Evolutionary conservation across 2,329 filamentous ascomycete species (phyloP).

Genomic region (Tolypocladium ophioglossoides): DNA sequence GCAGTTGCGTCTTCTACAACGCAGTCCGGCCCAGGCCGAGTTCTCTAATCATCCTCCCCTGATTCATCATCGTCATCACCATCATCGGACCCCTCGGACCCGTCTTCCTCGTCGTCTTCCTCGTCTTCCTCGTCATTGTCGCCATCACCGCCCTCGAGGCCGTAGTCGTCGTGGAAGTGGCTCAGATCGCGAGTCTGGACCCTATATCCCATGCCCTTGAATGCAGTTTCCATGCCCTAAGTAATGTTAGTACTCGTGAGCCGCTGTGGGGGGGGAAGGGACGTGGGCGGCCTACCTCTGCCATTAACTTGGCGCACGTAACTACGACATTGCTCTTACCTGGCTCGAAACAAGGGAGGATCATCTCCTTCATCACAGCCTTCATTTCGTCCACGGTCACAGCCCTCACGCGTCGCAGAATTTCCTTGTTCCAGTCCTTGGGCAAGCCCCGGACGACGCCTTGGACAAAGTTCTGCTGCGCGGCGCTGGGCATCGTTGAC

Average conservation of each 20-base stretch:
- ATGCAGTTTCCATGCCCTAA: constrained; percentile 65
- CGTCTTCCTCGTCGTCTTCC: constrained; percentile 15
- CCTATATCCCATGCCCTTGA: constrained; percentile 68
- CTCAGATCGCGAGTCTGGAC: constrained; percentile 63
- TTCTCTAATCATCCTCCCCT: background rate
- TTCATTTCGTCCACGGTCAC: constrained; percentile 71
- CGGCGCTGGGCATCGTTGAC: constrained; percentile 72
- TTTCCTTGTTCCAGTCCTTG: constrained; percentile 65
- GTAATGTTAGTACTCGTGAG: constrained; percentile 4
- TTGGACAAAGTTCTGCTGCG: constrained; percentile 71
- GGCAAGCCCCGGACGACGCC: constrained; percentile 68
- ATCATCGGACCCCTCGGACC: constrained; percentile 1
- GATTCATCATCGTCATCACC: constrained; percentile 1
- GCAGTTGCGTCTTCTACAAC: background rate
- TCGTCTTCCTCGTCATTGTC: constrained; percentile 40
- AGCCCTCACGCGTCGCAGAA: constrained; percentile 65
- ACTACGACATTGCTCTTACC: constrained; percentile 76
- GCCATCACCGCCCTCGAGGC: constrained; percentile 58
- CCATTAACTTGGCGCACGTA: constrained; percentile 77
- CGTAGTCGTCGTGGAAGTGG: constrained; percentile 85
- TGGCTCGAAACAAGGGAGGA: constrained; percentile 72
- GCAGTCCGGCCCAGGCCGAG: background rate
- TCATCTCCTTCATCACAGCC: constrained; percentile 58
- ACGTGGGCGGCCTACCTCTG: constrained; percentile 52
- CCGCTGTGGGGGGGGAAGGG: background rate